These are phyloP conservation scores for Helichrysum umbraculigerum DNA, from an alignment of 129 eudicot species.

Conservation along the genomic window DNA sequence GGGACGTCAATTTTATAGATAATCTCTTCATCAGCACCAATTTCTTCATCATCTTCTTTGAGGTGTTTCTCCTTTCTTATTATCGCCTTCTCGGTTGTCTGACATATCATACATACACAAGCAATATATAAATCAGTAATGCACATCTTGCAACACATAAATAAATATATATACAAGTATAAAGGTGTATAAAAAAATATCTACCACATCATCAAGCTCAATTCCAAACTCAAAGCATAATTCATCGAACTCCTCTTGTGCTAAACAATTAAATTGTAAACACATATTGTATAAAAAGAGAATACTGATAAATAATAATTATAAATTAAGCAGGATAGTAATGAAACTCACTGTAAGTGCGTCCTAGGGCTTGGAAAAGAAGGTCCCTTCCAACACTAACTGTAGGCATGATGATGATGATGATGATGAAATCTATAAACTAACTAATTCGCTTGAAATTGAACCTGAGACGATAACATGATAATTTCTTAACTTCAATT, in stretches of 20 bases:
- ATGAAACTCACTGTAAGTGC: conserved; percentile 53
- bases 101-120: conserved; percentile 25
- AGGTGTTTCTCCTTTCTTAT: conserved; percentile 86
- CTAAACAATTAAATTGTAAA: conserved; percentile 29
- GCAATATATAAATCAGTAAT: neutral
- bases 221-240: conserved; percentile 82
- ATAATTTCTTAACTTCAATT: neutral
- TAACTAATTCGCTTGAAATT: neutral
- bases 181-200: conserved; percentile 1
- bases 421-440: neutral
- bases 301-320: neutral
- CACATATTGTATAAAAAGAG: neutral
- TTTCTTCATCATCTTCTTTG: conserved; percentile 68
- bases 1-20: conserved; percentile 91
- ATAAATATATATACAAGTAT: too few species aligned
- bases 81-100: conserved; percentile 94
- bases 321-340: neutral
- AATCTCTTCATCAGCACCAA: conserved; percentile 62
- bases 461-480: neutral
- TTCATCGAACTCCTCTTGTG: conserved; percentile 73
- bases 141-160: neutral
- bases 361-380: conserved; percentile 73
- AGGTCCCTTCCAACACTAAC: conserved; percentile 84
- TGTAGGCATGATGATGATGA: conserved; percentile 61
- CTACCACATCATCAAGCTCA: conserved; percentile 97